Evolutionary conservation across 495 filamentous ascomycete species (phyloP).

Genomic region (Usnea hakonensis): DNA sequence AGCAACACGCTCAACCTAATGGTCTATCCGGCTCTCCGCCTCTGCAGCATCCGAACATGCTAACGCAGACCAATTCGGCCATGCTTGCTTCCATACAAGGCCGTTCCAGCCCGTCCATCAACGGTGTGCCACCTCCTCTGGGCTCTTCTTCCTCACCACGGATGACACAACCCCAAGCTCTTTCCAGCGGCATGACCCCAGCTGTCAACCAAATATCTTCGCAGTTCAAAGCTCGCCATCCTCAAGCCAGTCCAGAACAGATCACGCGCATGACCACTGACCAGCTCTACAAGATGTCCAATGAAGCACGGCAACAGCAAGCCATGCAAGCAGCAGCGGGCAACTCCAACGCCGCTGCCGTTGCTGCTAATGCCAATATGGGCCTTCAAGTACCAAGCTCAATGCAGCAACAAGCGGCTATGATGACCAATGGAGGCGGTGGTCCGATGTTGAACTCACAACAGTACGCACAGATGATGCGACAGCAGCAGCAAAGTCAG

Average conservation of each 20-base stretch:
- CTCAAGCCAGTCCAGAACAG: slow-evolving; percentile 49
- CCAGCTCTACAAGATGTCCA: slow-evolving; percentile 41
- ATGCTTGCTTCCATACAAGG: slow-evolving; percentile 48
- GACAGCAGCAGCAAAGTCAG: slow-evolving; percentile 57
- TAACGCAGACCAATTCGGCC: slow-evolving; percentile 43
- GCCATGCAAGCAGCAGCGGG: slow-evolving; percentile 65
- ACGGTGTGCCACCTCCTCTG: slow-evolving; percentile 35
- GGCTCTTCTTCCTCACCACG: slow-evolving; percentile 47
- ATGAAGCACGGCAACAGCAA: slow-evolving; percentile 41
- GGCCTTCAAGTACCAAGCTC: slow-evolving; percentile 15
- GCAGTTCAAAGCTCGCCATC: slow-evolving; percentile 47
- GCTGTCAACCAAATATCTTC: slow-evolving; percentile 45
- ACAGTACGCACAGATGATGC: slow-evolving; percentile 65
- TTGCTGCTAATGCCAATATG: slow-evolving; percentile 12
- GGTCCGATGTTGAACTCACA: slow-evolving; percentile 41
- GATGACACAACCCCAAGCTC: slow-evolving; percentile 42
- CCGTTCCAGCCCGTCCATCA: slow-evolving; percentile 45
- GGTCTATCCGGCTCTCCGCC: slow-evolving; percentile 24
- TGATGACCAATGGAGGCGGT: slow-evolving; percentile 28
- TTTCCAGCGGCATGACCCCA: slow-evolving; percentile 47
- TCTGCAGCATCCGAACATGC: slow-evolving; percentile 23
- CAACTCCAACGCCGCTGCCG: slow-evolving; percentile 24
- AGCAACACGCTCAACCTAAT: slow-evolving; percentile 33
- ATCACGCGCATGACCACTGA: slow-evolving; percentile 54
- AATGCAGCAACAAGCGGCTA: slow-evolving; percentile 24